These are phyloP conservation scores for Penicillium freii DNA, from an alignment of 2,329 filamentous ascomycete species.

Conservation along the genomic window DNA sequence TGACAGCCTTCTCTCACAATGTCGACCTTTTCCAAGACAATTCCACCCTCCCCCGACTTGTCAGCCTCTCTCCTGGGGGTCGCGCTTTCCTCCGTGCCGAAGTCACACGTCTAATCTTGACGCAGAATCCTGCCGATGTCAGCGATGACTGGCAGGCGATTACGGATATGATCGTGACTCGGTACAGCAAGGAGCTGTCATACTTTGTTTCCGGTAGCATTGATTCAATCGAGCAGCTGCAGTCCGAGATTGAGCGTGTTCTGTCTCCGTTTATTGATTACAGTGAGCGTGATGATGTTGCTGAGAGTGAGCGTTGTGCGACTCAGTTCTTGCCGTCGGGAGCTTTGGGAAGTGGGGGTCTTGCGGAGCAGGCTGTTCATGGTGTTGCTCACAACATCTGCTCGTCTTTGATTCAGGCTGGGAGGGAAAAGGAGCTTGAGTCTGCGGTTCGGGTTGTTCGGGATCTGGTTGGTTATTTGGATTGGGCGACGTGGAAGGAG, in stretches of 20 bases:
- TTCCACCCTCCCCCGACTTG: constrained; percentile 40
- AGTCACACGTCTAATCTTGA: constrained; percentile 45
- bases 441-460: constrained; percentile 35
- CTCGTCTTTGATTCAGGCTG: constrained; percentile 28
- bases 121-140: constrained; percentile 26
- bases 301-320: constrained; percentile 35
- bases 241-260: constrained; percentile 28
- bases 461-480: constrained; percentile 50
- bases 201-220: constrained; percentile 33
- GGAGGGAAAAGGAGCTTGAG: constrained; percentile 20
- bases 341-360: constrained; percentile 3
- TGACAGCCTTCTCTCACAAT: constrained; percentile 48
- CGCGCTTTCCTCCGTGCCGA: constrained; percentile 44
- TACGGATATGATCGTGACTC: constrained; percentile 62
- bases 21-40: constrained; percentile 43
- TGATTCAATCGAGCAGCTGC: constrained; percentile 22
- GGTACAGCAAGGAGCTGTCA: constrained; percentile 59
- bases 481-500: constrained; percentile 61
- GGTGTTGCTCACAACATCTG: constrained; percentile 35
- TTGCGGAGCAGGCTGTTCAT: constrained; percentile 32
- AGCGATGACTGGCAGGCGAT: constrained; percentile 64
- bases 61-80: constrained; percentile 28
- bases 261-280: constrained; percentile 40
- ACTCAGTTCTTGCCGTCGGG: constrained; percentile 34
- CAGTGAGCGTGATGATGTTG: constrained; percentile 24